Conservation (phyloP, 257 asterid species). For the Sherardia arvensis region DNA sequence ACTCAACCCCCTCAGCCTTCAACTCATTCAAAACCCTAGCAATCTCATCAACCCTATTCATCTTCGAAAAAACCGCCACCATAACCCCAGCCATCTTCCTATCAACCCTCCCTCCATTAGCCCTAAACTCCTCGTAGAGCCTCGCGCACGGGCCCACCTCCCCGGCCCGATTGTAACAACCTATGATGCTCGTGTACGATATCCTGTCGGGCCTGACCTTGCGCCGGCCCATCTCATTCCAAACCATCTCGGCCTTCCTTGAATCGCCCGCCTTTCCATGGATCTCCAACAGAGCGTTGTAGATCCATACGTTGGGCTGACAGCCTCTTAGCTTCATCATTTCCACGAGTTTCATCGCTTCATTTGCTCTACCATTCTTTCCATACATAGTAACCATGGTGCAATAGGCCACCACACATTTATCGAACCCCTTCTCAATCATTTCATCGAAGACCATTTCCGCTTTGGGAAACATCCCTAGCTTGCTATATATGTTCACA, state of each 20-base stretch:
- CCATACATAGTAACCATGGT: conserved; percentile 76
- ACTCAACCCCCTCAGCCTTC: conserved; percentile 42
- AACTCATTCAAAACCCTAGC: conserved; percentile 67
- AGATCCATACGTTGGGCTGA: conserved; percentile 84
- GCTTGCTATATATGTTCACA: conserved; percentile 42
- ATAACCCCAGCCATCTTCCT: conserved; percentile 79
- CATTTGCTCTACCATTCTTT: conserved; percentile 47
- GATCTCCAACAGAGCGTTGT: conserved; percentile 73
- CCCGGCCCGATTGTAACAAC: conserved; percentile 53
- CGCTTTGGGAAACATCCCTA: conserved; percentile 45
- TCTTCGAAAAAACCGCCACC: conserved; percentile 75
- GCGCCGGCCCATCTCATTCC: conserved; percentile 84
- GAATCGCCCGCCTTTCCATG: conserved; percentile 48
- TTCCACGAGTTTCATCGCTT: conserved; percentile 67
- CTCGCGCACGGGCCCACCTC: conserved; percentile 46
- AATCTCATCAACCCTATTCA: conserved; percentile 56
- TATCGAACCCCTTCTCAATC: conserved; percentile 56
- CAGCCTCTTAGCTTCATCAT: conserved; percentile 77
- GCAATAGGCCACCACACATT: conserved; percentile 77
- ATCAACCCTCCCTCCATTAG: conserved; percentile 52
- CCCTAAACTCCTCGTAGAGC: conserved; percentile 52
- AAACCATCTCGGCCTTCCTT: conserved; percentile 51
- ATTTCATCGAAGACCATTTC: conserved; percentile 56
- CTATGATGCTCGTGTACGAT: conserved; percentile 67
- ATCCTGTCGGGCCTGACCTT: conserved; percentile 52